Evolutionary conservation across 208 protist species (phyloP).

Genomic region (Leishmania major): DNA sequence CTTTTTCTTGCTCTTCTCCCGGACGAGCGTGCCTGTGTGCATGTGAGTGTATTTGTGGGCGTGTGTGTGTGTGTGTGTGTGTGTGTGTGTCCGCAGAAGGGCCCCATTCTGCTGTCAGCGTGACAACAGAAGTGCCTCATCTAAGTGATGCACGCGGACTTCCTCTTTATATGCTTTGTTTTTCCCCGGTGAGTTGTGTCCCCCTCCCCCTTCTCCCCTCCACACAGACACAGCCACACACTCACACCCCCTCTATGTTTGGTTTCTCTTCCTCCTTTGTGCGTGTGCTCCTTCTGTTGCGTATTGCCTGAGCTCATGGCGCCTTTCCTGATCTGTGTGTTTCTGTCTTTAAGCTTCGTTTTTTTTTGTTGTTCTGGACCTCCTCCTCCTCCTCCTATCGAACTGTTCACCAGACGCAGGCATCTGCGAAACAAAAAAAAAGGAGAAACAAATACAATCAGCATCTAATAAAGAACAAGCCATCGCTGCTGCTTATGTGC

Average conservation of each 20-base stretch:
- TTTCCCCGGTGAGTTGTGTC: too few relatives aligned
- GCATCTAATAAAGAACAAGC: neutral
- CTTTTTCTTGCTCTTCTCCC: neutral
- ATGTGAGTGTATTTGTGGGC: neutral
- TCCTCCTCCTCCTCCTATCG: neutral
- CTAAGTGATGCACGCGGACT: neutral
- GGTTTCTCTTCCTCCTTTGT: neutral
- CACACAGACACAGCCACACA: too few relatives aligned
- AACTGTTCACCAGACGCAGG: neutral
- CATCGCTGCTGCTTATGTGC: neutral
- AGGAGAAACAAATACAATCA: neutral
- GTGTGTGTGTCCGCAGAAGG: neutral
- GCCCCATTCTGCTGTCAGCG: neutral
- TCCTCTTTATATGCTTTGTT: neutral
- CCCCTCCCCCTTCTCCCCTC: too few relatives aligned
- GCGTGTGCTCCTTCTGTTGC: neutral
- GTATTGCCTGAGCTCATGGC: neutral
- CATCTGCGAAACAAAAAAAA: neutral
- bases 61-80: neutral
- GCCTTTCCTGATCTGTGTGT: neutral
- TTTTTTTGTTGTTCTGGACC: neutral
- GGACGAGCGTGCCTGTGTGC: neutral
- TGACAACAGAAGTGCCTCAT: neutral
- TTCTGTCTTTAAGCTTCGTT: neutral
- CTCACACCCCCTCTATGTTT: neutral